These are phyloP conservation scores for Prosopis cineraria DNA, from an alignment of 306 rosid species.

Conservation along the genomic window DNA sequence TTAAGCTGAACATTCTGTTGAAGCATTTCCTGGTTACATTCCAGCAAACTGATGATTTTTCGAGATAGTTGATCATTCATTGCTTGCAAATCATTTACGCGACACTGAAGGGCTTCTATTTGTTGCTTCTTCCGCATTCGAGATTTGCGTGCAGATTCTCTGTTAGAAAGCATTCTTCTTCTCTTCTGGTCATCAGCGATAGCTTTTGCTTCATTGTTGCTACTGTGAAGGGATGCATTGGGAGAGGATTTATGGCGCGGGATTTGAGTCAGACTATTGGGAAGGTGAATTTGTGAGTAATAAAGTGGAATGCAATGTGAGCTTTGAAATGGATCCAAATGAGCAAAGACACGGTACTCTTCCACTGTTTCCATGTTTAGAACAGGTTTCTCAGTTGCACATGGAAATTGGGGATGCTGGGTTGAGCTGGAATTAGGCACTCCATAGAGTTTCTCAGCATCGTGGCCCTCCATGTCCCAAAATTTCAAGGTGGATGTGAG, in stretches of 20 bases:
- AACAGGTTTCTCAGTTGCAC: constrained; percentile 28
- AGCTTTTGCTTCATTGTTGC: constrained; percentile 61
- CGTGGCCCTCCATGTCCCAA: constrained; percentile 35
- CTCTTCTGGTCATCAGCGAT: constrained; percentile 65
- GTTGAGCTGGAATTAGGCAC: constrained; percentile 30
- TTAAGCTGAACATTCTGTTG: constrained; percentile 45
- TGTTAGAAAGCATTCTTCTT: constrained; percentile 78
- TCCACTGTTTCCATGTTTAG: constrained; percentile 35
- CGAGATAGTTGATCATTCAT: constrained; percentile 43
- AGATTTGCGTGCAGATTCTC: constrained; percentile 78
- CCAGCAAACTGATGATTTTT: constrained; percentile 45
- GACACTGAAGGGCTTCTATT: constrained; percentile 40
- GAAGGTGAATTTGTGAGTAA: constrained; percentile 36
- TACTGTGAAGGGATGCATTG: constrained; percentile 40
- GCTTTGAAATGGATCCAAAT: constrained; percentile 32
- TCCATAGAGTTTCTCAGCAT: constrained; percentile 31
- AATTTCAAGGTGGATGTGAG: neutral
- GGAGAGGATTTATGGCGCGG: constrained; percentile 36
- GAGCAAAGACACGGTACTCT: constrained; percentile 13
- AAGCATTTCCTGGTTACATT: constrained; percentile 41
- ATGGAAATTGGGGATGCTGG: constrained; percentile 25
- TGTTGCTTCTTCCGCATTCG: constrained; percentile 64
- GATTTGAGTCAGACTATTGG: constrained; percentile 33
- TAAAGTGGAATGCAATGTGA: constrained; percentile 36
- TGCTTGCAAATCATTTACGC: constrained; percentile 35